phyloP scores from a whole-genome alignment of 768 basidiomycete genomes.

The Dioszegia aurantiaca region DNA sequence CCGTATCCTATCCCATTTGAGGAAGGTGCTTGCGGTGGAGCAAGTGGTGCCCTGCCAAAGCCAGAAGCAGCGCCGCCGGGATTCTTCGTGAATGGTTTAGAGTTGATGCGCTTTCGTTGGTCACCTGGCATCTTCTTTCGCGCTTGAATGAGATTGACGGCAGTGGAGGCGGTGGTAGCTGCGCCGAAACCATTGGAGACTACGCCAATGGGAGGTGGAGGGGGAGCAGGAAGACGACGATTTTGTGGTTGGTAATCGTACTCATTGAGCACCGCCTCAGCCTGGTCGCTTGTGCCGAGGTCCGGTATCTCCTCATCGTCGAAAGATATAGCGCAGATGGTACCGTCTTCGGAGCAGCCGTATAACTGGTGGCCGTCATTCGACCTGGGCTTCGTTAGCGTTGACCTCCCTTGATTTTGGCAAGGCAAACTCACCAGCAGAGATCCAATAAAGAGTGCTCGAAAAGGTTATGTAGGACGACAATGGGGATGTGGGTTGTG shows the following conservation, averaged over 20 bases:
- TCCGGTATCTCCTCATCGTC: conserved; percentile 55
- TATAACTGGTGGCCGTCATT: conserved; percentile 88
- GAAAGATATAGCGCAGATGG: conserved; percentile 83
- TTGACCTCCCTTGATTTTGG: background rate
- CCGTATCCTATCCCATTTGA: background rate
- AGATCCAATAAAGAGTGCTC: conserved; percentile 93
- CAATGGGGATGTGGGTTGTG: conserved; percentile 80
- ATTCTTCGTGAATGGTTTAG: no score
- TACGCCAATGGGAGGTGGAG: conserved; percentile 10
- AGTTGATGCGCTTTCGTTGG: conserved; percentile 23
- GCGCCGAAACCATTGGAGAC: conserved; percentile 29
- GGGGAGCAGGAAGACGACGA: conserved; percentile 10
- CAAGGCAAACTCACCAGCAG: conserved; percentile 66
- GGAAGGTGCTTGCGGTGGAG: conserved; percentile 11
- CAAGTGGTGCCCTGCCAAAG: conserved; percentile 12
- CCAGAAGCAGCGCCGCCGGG: no score
- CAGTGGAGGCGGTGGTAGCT: conserved; percentile 15
- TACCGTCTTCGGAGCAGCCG: conserved; percentile 93
- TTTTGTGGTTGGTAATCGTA: conserved; percentile 31
- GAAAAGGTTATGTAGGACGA: conserved; percentile 91
- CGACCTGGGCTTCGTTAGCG: conserved; percentile 61
- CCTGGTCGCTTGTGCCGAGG: conserved; percentile 56
- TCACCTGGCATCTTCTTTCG: conserved; percentile 32
- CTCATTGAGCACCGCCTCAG: conserved; percentile 33
- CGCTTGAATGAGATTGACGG: conserved; percentile 45